Conservation (phyloP, 2,329 filamentous ascomycete species). For the Aspergillus hortae region DNA sequence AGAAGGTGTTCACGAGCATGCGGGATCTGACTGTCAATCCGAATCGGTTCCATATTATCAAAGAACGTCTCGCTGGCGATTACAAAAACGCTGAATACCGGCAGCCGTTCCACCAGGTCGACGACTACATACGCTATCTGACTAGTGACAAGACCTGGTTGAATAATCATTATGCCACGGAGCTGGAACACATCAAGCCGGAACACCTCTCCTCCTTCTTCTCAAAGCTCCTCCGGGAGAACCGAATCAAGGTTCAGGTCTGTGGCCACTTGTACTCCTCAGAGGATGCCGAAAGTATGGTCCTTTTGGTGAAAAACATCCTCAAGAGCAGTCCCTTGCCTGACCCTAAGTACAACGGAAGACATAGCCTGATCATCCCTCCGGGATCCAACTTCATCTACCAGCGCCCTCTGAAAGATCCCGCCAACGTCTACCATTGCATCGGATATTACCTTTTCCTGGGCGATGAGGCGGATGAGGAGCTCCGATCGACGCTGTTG, state of each 20-base stretch:
- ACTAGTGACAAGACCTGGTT: constrained; percentile 72
- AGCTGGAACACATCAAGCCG: constrained; percentile 69
- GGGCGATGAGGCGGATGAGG: constrained; percentile 64
- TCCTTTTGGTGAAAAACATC: constrained; percentile 73
- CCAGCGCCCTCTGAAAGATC: constrained; percentile 74
- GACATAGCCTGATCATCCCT: constrained; percentile 72
- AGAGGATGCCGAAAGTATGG: constrained; percentile 83
- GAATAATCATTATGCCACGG: constrained; percentile 73
- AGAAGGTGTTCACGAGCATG: constrained; percentile 82
- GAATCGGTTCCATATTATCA: constrained; percentile 88
- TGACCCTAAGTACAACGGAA: constrained; percentile 72
- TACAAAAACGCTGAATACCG: constrained; percentile 85
- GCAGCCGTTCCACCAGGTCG: constrained; percentile 85
- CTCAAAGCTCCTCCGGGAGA: constrained; percentile 73
- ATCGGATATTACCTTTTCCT: constrained; percentile 74
- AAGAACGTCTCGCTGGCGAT: constrained; percentile 72
- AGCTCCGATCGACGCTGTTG: constrained; percentile 69
- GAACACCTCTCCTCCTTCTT: constrained; percentile 74
- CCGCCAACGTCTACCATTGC: constrained; percentile 83
- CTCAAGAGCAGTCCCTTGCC: constrained; percentile 72
- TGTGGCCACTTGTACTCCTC: constrained; percentile 95
- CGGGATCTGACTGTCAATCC: constrained; percentile 77
- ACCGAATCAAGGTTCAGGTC: constrained; percentile 81
- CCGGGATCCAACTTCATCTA: constrained; percentile 80
- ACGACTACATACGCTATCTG: constrained; percentile 77